phyloP scores from a whole-genome alignment of 2,329 filamentous ascomycete genomes.

The Tolypocladium pustulatum region DNA sequence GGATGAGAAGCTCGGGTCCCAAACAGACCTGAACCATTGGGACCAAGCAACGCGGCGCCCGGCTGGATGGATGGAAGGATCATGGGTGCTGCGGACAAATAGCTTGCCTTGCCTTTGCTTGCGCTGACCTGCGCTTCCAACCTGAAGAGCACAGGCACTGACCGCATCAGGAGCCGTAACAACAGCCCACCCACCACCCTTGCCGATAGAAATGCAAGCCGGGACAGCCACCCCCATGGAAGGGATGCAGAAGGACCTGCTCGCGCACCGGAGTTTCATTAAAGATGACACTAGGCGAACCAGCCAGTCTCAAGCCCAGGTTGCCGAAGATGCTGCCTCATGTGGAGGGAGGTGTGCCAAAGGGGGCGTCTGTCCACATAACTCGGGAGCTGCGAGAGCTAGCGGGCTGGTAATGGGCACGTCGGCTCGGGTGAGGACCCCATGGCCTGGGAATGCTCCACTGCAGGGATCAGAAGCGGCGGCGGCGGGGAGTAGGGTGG shows the following conservation, averaged over 20 bases:
- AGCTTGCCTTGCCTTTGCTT: background rate
- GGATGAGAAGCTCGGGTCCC: background rate
- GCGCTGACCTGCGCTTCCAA: background rate
- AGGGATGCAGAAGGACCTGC: conserved; percentile 18
- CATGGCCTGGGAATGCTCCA: background rate
- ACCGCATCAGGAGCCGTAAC: background rate
- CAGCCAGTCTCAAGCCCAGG: conserved; percentile 5
- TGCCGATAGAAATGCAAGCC: conserved; percentile 13
- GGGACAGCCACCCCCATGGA: conserved; percentile 9
- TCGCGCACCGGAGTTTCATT: conserved; percentile 14
- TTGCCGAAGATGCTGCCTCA: conserved; percentile 2
- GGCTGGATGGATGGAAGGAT: background rate
- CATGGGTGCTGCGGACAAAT: background rate
- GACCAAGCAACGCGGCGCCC: background rate
- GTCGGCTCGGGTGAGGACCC: background rate
- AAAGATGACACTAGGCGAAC: conserved; percentile 2
- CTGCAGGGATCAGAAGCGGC: background rate
- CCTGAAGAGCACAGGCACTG: background rate
- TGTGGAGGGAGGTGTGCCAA: background rate
- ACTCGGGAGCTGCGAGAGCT: background rate
- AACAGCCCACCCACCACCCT: conserved; percentile 6
- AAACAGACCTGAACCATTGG: conserved; percentile 1
- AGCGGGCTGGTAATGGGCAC: background rate
- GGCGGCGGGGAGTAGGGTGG: background rate
- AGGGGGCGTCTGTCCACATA: background rate